Evolutionary conservation across 257 asterid genomes (phyloP).

Genomic region (Lycium barbarum): DNA sequence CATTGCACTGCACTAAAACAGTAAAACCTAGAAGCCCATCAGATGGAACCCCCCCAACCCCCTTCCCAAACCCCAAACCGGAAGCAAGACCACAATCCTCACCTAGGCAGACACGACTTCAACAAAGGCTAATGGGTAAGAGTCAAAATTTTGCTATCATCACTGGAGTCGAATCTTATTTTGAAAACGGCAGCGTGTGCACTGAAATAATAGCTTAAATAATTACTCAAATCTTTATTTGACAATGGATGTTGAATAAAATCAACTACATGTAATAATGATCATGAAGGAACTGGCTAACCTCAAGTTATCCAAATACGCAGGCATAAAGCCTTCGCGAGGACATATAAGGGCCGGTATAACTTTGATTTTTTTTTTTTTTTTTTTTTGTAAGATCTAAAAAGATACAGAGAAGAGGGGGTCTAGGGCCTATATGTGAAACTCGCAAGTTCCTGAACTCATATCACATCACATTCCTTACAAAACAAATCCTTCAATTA

Average conservation of each 20-base stretch:
- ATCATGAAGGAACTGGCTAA: background rate
- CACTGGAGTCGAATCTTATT: background rate
- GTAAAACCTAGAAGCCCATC: background rate
- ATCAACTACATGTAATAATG: background rate
- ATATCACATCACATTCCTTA: background rate
- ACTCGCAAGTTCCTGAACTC: background rate
- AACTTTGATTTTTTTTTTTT: background rate
- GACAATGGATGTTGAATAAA: background rate
- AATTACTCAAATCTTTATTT: background rate
- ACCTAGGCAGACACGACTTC: background rate
- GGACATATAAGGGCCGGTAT: background rate
- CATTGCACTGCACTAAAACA: background rate
- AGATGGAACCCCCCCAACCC: background rate
- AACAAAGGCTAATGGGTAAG: background rate
- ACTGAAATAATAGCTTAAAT: background rate
- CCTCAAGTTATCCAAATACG: background rate
- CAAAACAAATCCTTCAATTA: conserved; percentile 12
- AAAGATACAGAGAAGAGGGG: background rate
- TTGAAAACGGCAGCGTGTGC: background rate
- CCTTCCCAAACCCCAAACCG: background rate
- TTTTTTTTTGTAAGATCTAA: background rate
- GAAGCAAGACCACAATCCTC: background rate
- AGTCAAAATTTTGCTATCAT: background rate
- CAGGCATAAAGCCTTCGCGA: background rate
- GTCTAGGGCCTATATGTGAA: background rate